A percentile compares a stretch with the other conserved stretches of the same genome.
These are phyloP conservation scores for Acacia acuminata DNA, from an alignment of 306 rosid species.

Conservation along the genomic window DNA sequence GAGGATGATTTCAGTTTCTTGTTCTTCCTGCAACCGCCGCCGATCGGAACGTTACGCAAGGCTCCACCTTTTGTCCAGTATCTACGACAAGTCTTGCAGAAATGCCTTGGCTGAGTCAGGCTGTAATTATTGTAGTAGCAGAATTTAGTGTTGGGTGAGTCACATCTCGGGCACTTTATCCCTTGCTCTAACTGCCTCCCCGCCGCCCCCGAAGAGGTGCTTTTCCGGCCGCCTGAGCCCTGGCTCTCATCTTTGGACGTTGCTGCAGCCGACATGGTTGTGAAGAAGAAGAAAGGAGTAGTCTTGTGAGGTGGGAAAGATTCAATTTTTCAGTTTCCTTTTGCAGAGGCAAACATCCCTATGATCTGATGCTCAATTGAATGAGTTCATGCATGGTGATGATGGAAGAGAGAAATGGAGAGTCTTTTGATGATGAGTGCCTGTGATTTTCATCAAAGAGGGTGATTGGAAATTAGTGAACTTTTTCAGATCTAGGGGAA, in stretches of 20 bases:
- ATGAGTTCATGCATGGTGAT: slow-evolving; percentile 66
- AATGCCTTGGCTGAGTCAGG: slow-evolving; percentile 90
- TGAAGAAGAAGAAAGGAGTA: background rate
- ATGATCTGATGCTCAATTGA: slow-evolving; percentile 41
- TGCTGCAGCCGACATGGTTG: slow-evolving; percentile 39
- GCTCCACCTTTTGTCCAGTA: slow-evolving; percentile 99
- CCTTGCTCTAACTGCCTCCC: slow-evolving; percentile 49
- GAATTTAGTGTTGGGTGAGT: slow-evolving; percentile 93
- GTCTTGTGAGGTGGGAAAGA: background rate
- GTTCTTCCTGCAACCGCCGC: slow-evolving; percentile 94
- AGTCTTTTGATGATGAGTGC: slow-evolving; percentile 51
- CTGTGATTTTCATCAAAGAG: slow-evolving; percentile 81
- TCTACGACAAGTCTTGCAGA: slow-evolving; percentile 94
- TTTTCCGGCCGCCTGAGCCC: slow-evolving; percentile 44
- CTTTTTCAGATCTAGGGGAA: slow-evolving; percentile 56
- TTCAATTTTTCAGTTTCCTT: slow-evolving; percentile 50
- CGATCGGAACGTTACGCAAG: slow-evolving; percentile 84
- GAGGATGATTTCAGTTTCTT: slow-evolving; percentile 64
- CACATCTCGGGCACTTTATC: slow-evolving; percentile 82
- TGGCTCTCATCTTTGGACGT: slow-evolving; percentile 43
- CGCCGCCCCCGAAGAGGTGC: slow-evolving; percentile 13
- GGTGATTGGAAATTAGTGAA: slow-evolving; percentile 40
- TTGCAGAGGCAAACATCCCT: slow-evolving; percentile 53
- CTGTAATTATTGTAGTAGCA: slow-evolving; percentile 98
- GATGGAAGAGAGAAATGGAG: slow-evolving; percentile 37